Conservation (phyloP, 2,329 filamentous ascomycete genomes). For the Plenodomus tracheiphilus region DNA sequence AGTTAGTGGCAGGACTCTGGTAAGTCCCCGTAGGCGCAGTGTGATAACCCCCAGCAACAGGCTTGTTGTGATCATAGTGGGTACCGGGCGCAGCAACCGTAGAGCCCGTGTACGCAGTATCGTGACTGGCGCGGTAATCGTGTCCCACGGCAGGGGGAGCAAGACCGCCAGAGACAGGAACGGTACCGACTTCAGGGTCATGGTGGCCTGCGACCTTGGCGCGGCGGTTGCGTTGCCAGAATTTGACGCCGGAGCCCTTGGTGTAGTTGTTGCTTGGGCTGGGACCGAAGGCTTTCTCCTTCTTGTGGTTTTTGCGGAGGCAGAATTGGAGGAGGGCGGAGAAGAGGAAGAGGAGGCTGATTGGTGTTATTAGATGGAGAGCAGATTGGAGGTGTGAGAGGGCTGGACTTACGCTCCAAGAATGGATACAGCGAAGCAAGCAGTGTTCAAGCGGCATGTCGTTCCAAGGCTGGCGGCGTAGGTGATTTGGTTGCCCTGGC, state of each 20-base stretch:
- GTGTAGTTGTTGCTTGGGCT: slow-evolving; percentile 70
- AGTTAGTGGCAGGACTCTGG: slow-evolving; percentile 31
- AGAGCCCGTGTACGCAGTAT: slow-evolving; percentile 54
- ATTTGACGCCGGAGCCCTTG: slow-evolving; percentile 57
- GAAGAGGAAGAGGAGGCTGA: slow-evolving; percentile 68
- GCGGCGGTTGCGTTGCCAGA: slow-evolving; percentile 48
- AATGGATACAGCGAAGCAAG: slow-evolving; percentile 76
- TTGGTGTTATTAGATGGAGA: slow-evolving; percentile 1
- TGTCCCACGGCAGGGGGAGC: slow-evolving; percentile 13
- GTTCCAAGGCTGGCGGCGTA: slow-evolving; percentile 55
- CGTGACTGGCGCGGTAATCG: slow-evolving; percentile 51
- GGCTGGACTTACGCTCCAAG: slow-evolving; percentile 58
- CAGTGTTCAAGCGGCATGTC: slow-evolving; percentile 77
- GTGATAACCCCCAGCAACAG: slow-evolving; percentile 49
- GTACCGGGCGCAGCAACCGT: slow-evolving; percentile 48
- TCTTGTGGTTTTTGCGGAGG: slow-evolving; percentile 71
- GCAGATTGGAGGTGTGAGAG: not conserved
- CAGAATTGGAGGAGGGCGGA: slow-evolving; percentile 70
- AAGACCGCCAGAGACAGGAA: slow-evolving; percentile 23
- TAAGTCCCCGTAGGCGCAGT: slow-evolving; percentile 50
- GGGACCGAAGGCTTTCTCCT: slow-evolving; percentile 72
- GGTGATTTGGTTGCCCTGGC: slow-evolving; percentile 45
- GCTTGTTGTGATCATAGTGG: slow-evolving; percentile 43
- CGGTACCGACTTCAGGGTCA: slow-evolving; percentile 51
- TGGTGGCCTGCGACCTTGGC: slow-evolving; percentile 34